phyloP scores from a whole-genome alignment of 257 asterid species.

The Nicotiana attenuata region DNA sequence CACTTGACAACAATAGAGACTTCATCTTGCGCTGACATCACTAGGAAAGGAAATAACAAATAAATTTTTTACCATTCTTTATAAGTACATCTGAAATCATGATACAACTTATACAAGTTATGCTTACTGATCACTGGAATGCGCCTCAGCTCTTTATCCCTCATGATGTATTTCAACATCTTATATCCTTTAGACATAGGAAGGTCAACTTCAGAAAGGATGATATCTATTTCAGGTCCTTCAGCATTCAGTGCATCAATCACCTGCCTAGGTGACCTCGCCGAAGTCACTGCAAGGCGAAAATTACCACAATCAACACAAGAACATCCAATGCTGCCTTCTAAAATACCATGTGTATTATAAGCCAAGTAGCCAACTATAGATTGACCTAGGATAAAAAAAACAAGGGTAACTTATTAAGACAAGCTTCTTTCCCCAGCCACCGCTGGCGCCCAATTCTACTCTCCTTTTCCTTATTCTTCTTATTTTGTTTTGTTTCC shows the following conservation, averaged over 20 bases:
- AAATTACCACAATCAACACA: neutral
- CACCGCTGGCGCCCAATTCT: neutral
- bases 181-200: slow-evolving; percentile 84
- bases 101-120: neutral
- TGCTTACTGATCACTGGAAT: slow-evolving; percentile 89
- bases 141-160: slow-evolving; percentile 73
- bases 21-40: slow-evolving; percentile 93
- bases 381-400: neutral
- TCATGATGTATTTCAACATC: slow-evolving; percentile 63
- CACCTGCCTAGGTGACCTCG: slow-evolving; percentile 88
- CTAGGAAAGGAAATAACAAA: slow-evolving; percentile 32
- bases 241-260: slow-evolving; percentile 88
- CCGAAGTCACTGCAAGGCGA: slow-evolving; percentile 63
- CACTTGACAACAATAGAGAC: slow-evolving; percentile 86
- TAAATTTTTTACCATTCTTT: neutral
- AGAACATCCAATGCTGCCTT: slow-evolving; percentile 1
- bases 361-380: neutral
- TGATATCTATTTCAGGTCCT: slow-evolving; percentile 83
- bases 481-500: neutral
- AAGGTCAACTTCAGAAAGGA: slow-evolving; percentile 87
- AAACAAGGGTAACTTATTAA: neutral
- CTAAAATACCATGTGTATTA: neutral
- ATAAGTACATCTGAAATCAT: neutral
- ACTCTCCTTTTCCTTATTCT: neutral
- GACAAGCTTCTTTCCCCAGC: neutral